These are phyloP conservation scores for Penicillium paradoxum DNA, from an alignment of 495 filamentous ascomycete species.

Conservation along the genomic window DNA sequence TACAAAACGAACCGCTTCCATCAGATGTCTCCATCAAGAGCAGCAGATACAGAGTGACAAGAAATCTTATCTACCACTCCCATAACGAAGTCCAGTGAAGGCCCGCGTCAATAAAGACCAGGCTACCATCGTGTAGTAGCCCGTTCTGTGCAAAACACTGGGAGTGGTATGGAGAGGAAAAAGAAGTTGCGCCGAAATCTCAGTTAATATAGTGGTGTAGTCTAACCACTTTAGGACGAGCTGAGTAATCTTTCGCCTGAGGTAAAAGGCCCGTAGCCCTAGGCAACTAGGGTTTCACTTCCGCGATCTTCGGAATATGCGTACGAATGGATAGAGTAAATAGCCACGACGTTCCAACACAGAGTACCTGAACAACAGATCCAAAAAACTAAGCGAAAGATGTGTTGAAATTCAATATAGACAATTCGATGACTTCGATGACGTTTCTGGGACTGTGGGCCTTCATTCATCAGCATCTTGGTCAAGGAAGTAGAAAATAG, in stretches of 20 bases:
- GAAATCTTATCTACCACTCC: conserved; percentile 64
- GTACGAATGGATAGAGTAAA: too few relatives aligned
- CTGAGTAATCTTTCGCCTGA: conserved; percentile 10
- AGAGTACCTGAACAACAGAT: too few relatives aligned
- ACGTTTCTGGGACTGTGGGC: too few relatives aligned
- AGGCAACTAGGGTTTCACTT: neutral
- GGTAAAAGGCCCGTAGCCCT: neutral
- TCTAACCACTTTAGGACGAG: conserved; percentile 11
- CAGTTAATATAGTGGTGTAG: conserved; percentile 8
- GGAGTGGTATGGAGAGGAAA: conserved; percentile 40
- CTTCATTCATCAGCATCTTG: neutral
- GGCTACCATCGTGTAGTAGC: conserved; percentile 46
- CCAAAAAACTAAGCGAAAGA: too few relatives aligned
- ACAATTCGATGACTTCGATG: too few relatives aligned
- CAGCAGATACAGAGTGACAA: conserved; percentile 91
- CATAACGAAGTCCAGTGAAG: conserved; percentile 67
- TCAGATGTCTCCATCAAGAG: conserved; percentile 73
- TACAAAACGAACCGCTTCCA: conserved; percentile 73
- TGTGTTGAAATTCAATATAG: too few relatives aligned
- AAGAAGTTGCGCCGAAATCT: conserved; percentile 19
- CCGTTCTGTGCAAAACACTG: conserved; percentile 47
- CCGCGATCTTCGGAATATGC: too few relatives aligned
- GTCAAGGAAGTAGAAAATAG: conserved; percentile 17
- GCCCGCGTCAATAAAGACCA: conserved; percentile 40
- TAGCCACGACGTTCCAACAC: too few relatives aligned